Evolutionary conservation across 495 filamentous ascomycete species (phyloP).

Genomic region (Tuber magnatum): DNA sequence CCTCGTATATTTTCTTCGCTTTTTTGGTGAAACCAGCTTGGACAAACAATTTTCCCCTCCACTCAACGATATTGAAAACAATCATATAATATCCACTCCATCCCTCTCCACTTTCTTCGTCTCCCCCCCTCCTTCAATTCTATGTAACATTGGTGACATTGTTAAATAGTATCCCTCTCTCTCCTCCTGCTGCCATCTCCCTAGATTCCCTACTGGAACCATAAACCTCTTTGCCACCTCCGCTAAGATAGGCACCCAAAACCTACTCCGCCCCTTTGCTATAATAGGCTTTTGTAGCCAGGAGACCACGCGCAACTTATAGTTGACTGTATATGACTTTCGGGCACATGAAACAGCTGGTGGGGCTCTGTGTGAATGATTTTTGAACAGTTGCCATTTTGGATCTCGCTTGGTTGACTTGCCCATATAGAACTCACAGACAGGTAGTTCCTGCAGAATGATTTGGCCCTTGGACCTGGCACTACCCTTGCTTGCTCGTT

Average conservation of each 20-base stretch:
- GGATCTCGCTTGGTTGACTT: background rate
- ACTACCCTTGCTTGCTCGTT: background rate
- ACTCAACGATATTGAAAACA: background rate
- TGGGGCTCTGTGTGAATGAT: background rate
- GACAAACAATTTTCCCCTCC: background rate
- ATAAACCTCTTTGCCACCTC: background rate
- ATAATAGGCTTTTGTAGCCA: background rate
- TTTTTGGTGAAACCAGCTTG: slow-evolving; percentile 3
- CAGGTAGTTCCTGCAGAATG: background rate
- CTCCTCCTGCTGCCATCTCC: background rate
- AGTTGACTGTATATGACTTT: background rate
- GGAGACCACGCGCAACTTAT: background rate
- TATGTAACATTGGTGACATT: background rate
- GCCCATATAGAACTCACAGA: background rate
- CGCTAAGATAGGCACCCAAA: background rate
- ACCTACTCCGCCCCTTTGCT: background rate
- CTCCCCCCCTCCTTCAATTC: background rate
- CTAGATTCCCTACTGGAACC: background rate
- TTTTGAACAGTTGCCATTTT: background rate
- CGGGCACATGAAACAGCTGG: background rate
- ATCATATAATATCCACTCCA: background rate
- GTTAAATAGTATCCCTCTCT: too few relatives aligned
- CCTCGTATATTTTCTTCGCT: background rate
- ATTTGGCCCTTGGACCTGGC: background rate
- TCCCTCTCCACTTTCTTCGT: background rate